Conservation (phyloP, 1,284 basidiomycete species). For the Mycena citricolor region DNA sequence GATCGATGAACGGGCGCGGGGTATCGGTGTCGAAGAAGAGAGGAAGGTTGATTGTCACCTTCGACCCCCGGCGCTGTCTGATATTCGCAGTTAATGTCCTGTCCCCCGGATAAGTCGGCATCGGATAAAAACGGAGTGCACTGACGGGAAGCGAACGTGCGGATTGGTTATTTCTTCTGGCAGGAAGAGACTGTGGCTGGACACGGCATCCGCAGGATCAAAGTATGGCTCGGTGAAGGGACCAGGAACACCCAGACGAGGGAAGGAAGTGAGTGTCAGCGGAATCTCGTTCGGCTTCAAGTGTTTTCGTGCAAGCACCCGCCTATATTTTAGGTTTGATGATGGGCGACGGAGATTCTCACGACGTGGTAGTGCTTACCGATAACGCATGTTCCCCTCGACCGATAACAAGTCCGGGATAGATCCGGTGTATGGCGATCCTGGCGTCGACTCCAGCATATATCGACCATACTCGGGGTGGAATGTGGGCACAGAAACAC, state of each 20-base stretch:
- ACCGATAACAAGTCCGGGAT: conserved; percentile 86
- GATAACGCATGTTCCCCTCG: conserved; percentile 92
- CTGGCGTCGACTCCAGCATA: conserved; percentile 99
- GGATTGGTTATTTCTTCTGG: conserved; percentile 97
- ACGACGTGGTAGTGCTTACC: conserved; percentile 43
- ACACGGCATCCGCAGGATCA: conserved; percentile 71
- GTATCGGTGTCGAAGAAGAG: conserved; percentile 90
- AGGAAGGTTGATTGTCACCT: conserved; percentile 95
- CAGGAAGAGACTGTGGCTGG: conserved; percentile 90
- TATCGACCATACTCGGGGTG: conserved; percentile 98
- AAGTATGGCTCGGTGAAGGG: conserved; percentile 91
- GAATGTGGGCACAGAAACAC: conserved; percentile 84
- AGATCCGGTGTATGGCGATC: conserved; percentile 88
- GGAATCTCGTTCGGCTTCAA: conserved; percentile 87
- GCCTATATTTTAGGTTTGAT: conserved; percentile 55
- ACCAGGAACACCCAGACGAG: conserved; percentile 85
- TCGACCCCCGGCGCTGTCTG: conserved; percentile 83
- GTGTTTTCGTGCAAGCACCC: conserved; percentile 81
- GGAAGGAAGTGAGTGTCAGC: conserved; percentile 94
- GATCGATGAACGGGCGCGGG: conserved; percentile 87
- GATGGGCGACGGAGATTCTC: conserved; percentile 2
- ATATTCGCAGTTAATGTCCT: conserved; percentile 95
- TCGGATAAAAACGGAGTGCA: conserved; percentile 26
- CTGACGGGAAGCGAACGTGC: conserved; percentile 95
- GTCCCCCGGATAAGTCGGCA: conserved; percentile 7